Evolutionary conservation across 257 asterid species (phyloP), one percentile per base, ranked within the genome.

Genomic region (Fraxinus excelsior): DNA sequence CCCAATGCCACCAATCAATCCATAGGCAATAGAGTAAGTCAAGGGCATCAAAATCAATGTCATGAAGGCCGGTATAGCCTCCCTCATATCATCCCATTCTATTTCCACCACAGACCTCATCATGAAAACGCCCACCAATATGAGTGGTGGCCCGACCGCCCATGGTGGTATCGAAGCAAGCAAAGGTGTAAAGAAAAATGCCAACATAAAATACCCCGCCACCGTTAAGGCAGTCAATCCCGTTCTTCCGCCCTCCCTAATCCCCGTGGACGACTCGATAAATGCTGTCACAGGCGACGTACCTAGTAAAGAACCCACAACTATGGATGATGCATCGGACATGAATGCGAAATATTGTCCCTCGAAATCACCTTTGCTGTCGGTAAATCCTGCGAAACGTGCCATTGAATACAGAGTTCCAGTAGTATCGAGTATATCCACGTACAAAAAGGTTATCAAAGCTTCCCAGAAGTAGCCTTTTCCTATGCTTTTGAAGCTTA

Each of bases 91-190:
- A 19, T 80, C 87, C 99, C 99, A 93, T 16, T 95, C 97, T 44
- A 95, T 88, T 80, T 95, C 99, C 87, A 85, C 89, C 84, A 91
- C 99, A 72, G 98, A 78, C 84, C 40, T 88, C 99, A 95, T 95
- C 99, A 95, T 95, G 90, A 95, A 40, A 29, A 93, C 97, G 28
- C 99, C 99, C 71, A 95, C 99, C 82, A 95, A 73, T 35, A 92
- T 72, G 74, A 95, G 85, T 85, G 98, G 98, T 77, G 99, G 99
- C 80, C 99, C 99, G 79, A 95, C 98, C 74, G 99, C 99, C 98
- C 98, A 95, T 72, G 96, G 66, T 84, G 98, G 99, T 9, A 95
- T 95, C 53, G 99, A 90, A 29, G 99, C 99, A 80, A 95, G 80
- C 72, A 95, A 58, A 81, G 99, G 99, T 82, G 99, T 95, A 80